Conservation (phyloP, 2,329 filamentous ascomycete genomes). For the Colletotrichum lindemuthianum region DNA sequence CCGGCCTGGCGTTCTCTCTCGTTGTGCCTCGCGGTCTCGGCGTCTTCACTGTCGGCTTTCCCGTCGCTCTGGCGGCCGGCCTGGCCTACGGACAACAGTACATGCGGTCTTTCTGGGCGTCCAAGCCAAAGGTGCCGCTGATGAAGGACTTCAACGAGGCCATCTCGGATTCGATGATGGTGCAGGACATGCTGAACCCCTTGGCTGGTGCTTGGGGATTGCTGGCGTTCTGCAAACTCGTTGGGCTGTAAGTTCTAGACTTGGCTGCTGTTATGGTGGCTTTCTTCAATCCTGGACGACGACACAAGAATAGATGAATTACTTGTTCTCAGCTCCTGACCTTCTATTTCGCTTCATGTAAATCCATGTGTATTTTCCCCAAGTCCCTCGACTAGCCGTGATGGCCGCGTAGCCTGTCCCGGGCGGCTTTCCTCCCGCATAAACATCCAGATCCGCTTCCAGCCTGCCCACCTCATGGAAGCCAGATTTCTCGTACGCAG, state of each 20-base stretch:
- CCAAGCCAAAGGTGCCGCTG: slow-evolving; percentile 42
- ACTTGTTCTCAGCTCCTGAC: background rate
- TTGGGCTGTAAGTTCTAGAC: slow-evolving; percentile 26
- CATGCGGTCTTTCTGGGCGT: slow-evolving; percentile 43
- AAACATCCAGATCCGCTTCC: slow-evolving; percentile 15
- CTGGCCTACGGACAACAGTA: slow-evolving; percentile 38
- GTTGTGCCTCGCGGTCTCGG: slow-evolving; percentile 27
- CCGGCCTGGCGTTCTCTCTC: slow-evolving; percentile 34
- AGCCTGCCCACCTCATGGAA: slow-evolving; percentile 39
- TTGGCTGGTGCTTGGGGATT: slow-evolving; percentile 38
- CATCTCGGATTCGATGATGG: slow-evolving; percentile 39
- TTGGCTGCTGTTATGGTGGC: background rate
- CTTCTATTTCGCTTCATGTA: slow-evolving; percentile 45
- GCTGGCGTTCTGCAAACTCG: slow-evolving; percentile 38
- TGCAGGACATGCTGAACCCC: slow-evolving; percentile 36
- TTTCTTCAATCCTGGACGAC: background rate
- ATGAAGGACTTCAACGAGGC: slow-evolving; percentile 45
- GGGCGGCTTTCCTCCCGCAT: slow-evolving; percentile 4
- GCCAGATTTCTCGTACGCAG: slow-evolving; percentile 44
- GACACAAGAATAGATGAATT: background rate
- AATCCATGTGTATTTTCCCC: slow-evolving; percentile 38
- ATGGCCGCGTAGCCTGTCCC: background rate
- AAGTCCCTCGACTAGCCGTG: slow-evolving; percentile 37
- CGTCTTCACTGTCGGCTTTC: slow-evolving; percentile 36
- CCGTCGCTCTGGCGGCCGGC: slow-evolving; percentile 36